phyloP scores from a whole-genome alignment of 768 basidiomycete species.

The Collybiopsis confluens region DNA sequence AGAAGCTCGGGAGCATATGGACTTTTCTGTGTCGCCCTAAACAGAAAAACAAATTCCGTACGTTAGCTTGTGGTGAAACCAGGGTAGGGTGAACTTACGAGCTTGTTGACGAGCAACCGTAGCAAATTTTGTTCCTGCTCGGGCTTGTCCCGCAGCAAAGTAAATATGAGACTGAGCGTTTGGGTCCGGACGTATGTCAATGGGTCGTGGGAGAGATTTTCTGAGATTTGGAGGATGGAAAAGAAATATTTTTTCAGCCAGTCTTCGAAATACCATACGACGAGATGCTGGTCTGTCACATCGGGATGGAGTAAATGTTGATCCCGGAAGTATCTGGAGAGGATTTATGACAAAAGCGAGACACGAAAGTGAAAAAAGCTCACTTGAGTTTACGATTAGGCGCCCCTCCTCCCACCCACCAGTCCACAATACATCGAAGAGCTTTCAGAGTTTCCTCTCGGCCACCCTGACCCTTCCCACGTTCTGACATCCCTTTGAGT shows the following conservation, averaged over 20 bases:
- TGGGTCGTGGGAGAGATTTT: conserved; percentile 75
- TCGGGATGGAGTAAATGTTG: conserved; percentile 66
- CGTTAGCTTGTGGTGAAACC: too few relatives aligned
- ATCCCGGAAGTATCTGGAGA: conserved; percentile 83
- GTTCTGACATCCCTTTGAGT: conserved; percentile 71
- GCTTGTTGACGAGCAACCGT: conserved; percentile 88
- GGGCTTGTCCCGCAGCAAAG: conserved; percentile 81
- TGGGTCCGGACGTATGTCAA: conserved; percentile 87
- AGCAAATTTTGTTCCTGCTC: conserved; percentile 98
- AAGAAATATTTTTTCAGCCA: conserved; percentile 98
- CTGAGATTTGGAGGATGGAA: conserved; percentile 82
- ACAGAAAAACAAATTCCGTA: not conserved
- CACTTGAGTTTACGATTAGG: conserved; percentile 84
- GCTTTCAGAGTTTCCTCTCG: conserved; percentile 93
- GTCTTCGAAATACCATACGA: conserved; percentile 92
- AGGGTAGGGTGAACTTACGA: conserved; percentile 45
- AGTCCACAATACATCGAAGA: conserved; percentile 87
- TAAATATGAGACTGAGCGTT: conserved; percentile 70
- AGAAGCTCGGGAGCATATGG: conserved; percentile 85
- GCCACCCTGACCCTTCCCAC: conserved; percentile 78
- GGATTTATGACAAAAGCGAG: not conserved
- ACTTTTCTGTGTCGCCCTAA: conserved; percentile 85
- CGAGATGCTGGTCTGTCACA: conserved; percentile 66
- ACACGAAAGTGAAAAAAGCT: conserved; percentile 19
- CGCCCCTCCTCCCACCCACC: conserved; percentile 96